phyloP scores from a whole-genome alignment of 805 yeast species.

The Danielia reshetovae region DNA sequence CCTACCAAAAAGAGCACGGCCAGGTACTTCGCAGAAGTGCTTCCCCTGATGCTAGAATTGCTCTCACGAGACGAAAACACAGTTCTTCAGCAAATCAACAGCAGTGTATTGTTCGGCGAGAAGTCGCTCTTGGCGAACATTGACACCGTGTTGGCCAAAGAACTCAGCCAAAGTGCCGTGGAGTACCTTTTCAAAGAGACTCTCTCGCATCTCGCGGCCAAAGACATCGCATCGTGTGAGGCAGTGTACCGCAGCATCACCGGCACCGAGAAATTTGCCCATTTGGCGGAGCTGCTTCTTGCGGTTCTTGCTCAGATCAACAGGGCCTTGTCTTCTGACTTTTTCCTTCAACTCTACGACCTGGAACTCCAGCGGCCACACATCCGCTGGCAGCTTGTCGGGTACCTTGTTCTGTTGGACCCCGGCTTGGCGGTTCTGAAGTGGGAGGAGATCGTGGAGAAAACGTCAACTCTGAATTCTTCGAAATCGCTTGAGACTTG shows the following conservation, averaged over 20 bases:
- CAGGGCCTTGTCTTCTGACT: conserved; percentile 50
- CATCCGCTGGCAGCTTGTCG: conserved; percentile 45
- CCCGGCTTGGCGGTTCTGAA: conserved; percentile 53
- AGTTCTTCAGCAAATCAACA: conserved; percentile 1
- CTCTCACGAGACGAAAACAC: not conserved
- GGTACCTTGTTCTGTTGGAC: conserved; percentile 49
- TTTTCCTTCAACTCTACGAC: conserved; percentile 41
- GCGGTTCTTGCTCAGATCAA: conserved; percentile 46
- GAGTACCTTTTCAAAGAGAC: conserved; percentile 21
- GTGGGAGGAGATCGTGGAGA: conserved; percentile 28
- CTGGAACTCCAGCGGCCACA: conserved; percentile 17
- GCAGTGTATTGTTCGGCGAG: conserved; percentile 4
- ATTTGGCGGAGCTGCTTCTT: conserved; percentile 41
- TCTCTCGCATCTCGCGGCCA: conserved; percentile 27
- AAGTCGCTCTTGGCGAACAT: not conserved
- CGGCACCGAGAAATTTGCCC: conserved; percentile 25
- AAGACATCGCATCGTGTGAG: conserved; percentile 43
- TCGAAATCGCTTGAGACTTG: not conserved
- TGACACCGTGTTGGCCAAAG: not conserved
- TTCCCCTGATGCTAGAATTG: conserved; percentile 12
- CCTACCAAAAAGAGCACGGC: conserved; percentile 28
- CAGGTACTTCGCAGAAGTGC: conserved; percentile 24
- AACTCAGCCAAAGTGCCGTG: conserved; percentile 5
- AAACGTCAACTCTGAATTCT: no score
- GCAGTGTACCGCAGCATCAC: conserved; percentile 42